Conservation (phyloP, 768 basidiomycete genomes). For the Erythrobasidium yunnanense region DNA sequence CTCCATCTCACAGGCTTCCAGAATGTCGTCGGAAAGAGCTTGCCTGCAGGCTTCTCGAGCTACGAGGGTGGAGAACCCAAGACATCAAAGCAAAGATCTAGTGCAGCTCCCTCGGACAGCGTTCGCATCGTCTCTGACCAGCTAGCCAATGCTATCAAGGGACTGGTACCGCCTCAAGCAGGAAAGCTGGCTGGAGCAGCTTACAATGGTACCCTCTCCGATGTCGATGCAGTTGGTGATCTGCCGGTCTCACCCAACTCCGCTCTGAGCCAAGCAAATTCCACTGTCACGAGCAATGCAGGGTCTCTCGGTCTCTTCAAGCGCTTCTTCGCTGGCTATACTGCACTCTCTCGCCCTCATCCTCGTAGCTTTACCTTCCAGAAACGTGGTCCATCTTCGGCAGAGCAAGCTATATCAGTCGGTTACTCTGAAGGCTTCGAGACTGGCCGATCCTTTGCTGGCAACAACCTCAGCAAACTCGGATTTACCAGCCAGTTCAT, state of each 20-base stretch:
- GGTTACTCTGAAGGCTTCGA: conserved; percentile 57
- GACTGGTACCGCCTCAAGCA: background rate
- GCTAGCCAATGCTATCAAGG: background rate
- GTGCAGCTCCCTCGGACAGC: background rate
- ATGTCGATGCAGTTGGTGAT: background rate
- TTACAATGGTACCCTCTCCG: background rate
- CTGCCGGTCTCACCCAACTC: background rate
- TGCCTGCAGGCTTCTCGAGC: conserved; percentile 50
- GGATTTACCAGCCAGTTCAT: conserved; percentile 58
- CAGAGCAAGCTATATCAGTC: conserved; percentile 39
- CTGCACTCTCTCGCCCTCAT: background rate
- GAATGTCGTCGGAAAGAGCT: conserved; percentile 50
- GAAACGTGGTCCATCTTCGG: conserved; percentile 20
- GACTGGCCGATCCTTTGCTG: conserved; percentile 52
- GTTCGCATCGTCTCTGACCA: background rate
- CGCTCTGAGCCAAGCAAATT: background rate
- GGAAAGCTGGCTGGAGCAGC: background rate
- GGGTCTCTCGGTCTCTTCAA: background rate
- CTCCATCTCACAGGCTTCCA: conserved; percentile 45
- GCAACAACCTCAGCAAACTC: conserved; percentile 47
- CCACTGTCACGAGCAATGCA: background rate
- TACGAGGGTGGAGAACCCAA: conserved; percentile 41
- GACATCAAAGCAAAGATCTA: conserved; percentile 40
- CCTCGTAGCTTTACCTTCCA: background rate
- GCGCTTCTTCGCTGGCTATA: background rate